Conservation (phyloP, 495 filamentous ascomycete genomes). For the Aspergillus biplanus region DNA sequence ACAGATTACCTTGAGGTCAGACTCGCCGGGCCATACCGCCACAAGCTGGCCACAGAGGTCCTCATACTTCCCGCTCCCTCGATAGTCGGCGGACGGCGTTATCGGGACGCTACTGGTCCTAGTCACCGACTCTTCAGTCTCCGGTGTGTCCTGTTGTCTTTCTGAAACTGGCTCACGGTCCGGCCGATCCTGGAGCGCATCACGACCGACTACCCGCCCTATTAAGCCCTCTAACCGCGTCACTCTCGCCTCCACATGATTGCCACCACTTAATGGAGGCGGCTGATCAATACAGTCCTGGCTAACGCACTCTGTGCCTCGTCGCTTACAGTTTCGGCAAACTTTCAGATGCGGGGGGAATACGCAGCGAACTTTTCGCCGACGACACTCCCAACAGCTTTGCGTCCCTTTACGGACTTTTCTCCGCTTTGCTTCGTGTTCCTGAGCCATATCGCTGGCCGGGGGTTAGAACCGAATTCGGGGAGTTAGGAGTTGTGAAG, state of each 20-base stretch:
- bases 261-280: constrained; percentile 11
- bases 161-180: neutral
- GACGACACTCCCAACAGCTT: constrained; percentile 45
- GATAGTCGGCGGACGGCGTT: neutral
- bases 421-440: constrained; percentile 26
- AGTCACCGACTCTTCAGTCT: too few species aligned
- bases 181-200: neutral
- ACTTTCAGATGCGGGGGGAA: constrained; percentile 30
- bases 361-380: constrained; percentile 39
- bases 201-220: constrained; percentile 27
- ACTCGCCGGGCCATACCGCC: constrained; percentile 41
- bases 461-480: neutral
- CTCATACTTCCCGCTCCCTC: constrained; percentile 22
- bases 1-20: constrained; percentile 39
- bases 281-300: constrained; percentile 39
- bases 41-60: constrained; percentile 31
- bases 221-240: constrained; percentile 36
- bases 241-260: constrained; percentile 28
- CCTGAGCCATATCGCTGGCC: neutral
- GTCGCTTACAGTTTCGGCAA: constrained; percentile 47
- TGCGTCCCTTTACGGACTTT: constrained; percentile 43
- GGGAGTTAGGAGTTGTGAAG: too few species aligned
- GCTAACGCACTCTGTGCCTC: constrained; percentile 40
- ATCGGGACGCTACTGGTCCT: neutral
- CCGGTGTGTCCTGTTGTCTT: neutral